These are phyloP conservation scores for Lignosus rhinocerotis DNA, from an alignment of 1,284 basidiomycete genomes.

Conservation along the genomic window DNA sequence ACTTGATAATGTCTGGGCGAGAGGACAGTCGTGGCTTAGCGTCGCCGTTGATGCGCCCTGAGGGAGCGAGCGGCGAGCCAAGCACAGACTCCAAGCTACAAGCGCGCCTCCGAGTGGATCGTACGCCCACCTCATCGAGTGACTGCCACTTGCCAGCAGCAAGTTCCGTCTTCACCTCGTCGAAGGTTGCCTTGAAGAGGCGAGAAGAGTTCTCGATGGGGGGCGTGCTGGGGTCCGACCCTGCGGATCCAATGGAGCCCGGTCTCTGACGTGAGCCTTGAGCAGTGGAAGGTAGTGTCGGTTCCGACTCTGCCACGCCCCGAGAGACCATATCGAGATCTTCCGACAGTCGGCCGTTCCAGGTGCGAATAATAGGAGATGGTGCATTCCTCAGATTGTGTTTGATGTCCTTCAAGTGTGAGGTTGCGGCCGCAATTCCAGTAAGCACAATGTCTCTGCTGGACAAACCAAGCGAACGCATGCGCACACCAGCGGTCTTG, in stretches of 20 bases:
- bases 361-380: conserved; percentile 42
- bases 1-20: conserved; percentile 58
- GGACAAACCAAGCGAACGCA: conserved; percentile 75
- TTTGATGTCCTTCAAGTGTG: conserved; percentile 70
- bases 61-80: conserved; percentile 15
- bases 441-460: conserved; percentile 73
- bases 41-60: conserved; percentile 2
- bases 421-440: conserved; percentile 81
- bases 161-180: conserved; percentile 82
- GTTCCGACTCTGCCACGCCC: conserved; percentile 7
- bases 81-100: conserved; percentile 36
- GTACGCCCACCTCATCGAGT: conserved; percentile 27
- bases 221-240: conserved; percentile 27
- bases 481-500: conserved; percentile 83
- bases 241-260: conserved; percentile 25
- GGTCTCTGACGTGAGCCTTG: conserved; percentile 14
- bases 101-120: conserved; percentile 32
- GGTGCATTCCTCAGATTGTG: conserved; percentile 32
- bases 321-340: conserved; percentile 21
- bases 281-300: conserved; percentile 8
- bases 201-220: conserved; percentile 38
- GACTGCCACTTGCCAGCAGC: conserved; percentile 47
- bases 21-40: conserved; percentile 40
- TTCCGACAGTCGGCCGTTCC: conserved; percentile 40
- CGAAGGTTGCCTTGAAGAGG: conserved; percentile 80